Evolutionary conservation across 805 yeast genomes (phyloP), one percentile per base, ranked within the genome.

Genomic region (Wilhelminamyces savonicus): DNA sequence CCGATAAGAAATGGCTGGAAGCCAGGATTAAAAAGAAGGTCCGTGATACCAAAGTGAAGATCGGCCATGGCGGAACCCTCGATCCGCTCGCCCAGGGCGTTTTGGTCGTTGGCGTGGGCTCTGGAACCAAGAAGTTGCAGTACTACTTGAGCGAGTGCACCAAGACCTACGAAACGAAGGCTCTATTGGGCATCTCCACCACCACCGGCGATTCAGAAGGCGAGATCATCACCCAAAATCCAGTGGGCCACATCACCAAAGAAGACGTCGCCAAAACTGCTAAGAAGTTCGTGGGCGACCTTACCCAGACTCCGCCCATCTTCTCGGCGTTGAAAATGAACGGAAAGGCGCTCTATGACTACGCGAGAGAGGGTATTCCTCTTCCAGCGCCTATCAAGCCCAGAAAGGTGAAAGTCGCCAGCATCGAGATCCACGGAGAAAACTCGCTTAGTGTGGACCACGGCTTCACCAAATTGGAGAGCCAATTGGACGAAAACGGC

Each of bases 51-150:
- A 78, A 78, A 44, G 77, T 88, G 20, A 92, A 92, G 48, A 81
- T 90, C 66, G 99, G 99, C 1, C 99, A 92, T 54, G 99, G 98
- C 13, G 99, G 99, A 7, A 92, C 99, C 0, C 63, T 92, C 22
- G 99, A 92, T 48, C 97, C 97, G 0, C 58, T 84, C 24, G 99
- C 99, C 0, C 78, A 87, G n/a, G 99, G 99, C 8, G 88, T 90
- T 1, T 55, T 84, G 24, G 90, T 94, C 2, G 68, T 92, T 32
- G 99, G 98, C 4, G 74, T 92, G n/a, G 96, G 96, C 5, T 39
- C 66, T 1, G 98, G 98, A 3, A 92, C 99, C 2, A 94, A 90
- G 52, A 64, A 72, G 49, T 62, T 92, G 24, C 80, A 76, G 32
- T 64, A 72, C 36, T 87, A 82, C 47, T 64, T 90, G 13, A 76